A percentile compares a stretch with the other conserved stretches of the same genome.
phyloP scores from a whole-genome alignment of 257 asterid species.

The Solanum sitiens region DNA sequence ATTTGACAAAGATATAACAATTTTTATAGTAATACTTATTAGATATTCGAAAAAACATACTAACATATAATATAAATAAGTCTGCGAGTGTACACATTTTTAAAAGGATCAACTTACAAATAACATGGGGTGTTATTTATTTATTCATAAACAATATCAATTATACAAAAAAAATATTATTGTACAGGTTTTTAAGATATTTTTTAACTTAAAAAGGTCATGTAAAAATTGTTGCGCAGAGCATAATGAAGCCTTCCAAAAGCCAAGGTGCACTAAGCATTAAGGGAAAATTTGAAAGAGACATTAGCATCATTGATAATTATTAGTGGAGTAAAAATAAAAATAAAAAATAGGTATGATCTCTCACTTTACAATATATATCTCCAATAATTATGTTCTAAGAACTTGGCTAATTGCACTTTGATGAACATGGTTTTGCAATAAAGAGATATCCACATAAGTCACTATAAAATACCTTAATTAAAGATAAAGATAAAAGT shows the following conservation, averaged over 20 bases:
- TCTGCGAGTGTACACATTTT: background rate
- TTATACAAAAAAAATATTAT: background rate
- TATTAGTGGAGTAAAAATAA: constrained; percentile 8
- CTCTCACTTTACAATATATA: constrained; percentile 1
- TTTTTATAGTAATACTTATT: background rate
- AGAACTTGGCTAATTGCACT: background rate
- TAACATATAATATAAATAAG: background rate
- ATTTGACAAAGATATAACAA: background rate
- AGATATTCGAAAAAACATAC: too few species aligned
- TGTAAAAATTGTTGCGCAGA: background rate
- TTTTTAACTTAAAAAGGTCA: background rate
- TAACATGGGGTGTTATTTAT: background rate
- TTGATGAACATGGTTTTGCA: background rate
- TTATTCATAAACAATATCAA: background rate
- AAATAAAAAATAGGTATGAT: background rate
- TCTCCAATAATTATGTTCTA: constrained; percentile 9
- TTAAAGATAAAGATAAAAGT: background rate
- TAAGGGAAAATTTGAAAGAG: constrained; percentile 5
- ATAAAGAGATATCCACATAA: background rate
- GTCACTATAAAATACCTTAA: background rate
- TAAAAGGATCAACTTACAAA: background rate
- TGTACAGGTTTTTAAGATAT: background rate
- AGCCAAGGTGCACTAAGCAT: background rate
- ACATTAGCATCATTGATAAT: background rate
- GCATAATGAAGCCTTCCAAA: background rate